Base-by-base conservation (phyloP, 1,139 yeast genomes). In the Wickerhamiella pararugosa region DNA sequence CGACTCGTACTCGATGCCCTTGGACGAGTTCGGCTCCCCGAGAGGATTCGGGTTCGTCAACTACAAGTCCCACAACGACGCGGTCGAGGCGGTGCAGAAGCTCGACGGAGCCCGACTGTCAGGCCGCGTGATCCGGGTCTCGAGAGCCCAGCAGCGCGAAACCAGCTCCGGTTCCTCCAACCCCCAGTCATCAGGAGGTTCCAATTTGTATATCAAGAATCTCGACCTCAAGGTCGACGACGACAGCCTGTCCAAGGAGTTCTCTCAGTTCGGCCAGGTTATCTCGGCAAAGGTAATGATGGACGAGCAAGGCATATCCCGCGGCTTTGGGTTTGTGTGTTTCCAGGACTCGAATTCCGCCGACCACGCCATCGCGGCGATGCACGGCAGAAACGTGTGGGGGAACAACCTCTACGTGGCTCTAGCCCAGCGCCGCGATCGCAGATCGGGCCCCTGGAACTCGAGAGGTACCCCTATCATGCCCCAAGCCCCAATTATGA, bases 241-340 rank as follows among this genome's bases (percentile, higher is more conserved):
- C 56, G 92, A 77, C 62, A 73, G 70, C 58, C 75, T 86, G 59
- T 75, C 71, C 62, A 82, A 78, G 63, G 90, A 80, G 67, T 86
- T 86, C 64, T 69, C 78, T 56, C 79, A 84, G 52, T 84, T 75
- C 61, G 97, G 97, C 62, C 64, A 76, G 54, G 82, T 86, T 64
- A 79, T 94, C 49, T 81, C 94, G 49, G 92, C 86, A 51, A 82
- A 80, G 65, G 87, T 86, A 53, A 84, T 86, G 93, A 75, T 76
- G 56, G 92, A 82, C 59, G 92, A 81, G 52, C 63, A 74, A 47
- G 94, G 94, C 53, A 77, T 76, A 63, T 83, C 95, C 43, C 79
- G 80, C 68, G 94, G 95, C 52, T 86, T 81, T 62, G 97, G 96
- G 59, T 86, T 86, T 64, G 95, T 86, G 55, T 83, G 95, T 64